Evolutionary conservation across 225 moss, liverwort and hornwort species (phyloP), one percentile per base, ranked within the genome.

Genomic region (Sphagnum contortum): DNA sequence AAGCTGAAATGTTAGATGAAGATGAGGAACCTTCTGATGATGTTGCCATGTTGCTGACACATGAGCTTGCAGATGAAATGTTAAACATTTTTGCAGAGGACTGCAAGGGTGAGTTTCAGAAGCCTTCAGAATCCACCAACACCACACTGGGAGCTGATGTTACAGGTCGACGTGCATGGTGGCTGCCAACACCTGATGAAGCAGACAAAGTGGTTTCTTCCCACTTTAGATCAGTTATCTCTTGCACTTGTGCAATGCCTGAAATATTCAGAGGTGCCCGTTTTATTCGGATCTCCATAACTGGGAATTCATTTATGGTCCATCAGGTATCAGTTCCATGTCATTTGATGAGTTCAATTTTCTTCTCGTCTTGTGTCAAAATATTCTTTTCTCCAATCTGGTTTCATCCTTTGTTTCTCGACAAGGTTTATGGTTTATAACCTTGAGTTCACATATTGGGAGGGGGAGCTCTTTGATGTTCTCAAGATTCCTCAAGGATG

Each of bases 261-360:
- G 88, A 92, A 66, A 77, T 47, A 14, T 75, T 64, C 66, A 75
- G 65, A 50, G 88, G 81, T 56, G 71, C 68, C 57, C 79, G 77
- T 47, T 88, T 92, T 67, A 57, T 90, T 49, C 79, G 86, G 70
- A 83, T 95, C 61, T 95, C 95, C 50, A 83, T 92, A 60, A 91
- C 88, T 49, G 91, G 94, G 62, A 89, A 88, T 80, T 91, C 91
- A 63, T 95, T 95, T 66, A 91, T 95, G 91, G 83, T 91, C 70
- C 91, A 95, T 75, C 94, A 91, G 89, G 94, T 95, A 70, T 2
- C 29, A 29, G 29, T 29, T 29, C 29, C 29, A 29, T 29, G 29
- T 29, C 29, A 29, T 29, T 29, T 29, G 29, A 29, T 29, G 29
- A 29, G 29, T 29, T 29, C 29, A 29, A 29, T 29, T 29, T 29